phyloP scores from a whole-genome alignment of 2,329 filamentous ascomycete genomes.

The Torrubiella hemipterigena region DNA sequence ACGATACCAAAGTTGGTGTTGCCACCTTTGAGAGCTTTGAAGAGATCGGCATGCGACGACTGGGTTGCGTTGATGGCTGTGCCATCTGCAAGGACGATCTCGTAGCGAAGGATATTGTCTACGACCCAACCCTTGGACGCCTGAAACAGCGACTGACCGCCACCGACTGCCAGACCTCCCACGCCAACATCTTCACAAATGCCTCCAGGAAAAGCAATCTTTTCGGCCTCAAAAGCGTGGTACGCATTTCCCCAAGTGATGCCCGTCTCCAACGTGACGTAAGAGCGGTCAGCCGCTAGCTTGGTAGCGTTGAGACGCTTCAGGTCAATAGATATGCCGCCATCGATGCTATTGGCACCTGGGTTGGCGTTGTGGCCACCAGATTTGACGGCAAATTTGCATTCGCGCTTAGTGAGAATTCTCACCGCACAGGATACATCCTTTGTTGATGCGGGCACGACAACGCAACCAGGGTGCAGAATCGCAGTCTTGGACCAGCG shows the following conservation, averaged over 20 bases:
- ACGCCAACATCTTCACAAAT: constrained; percentile 28
- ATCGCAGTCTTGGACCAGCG: constrained; percentile 6
- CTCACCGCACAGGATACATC: constrained; percentile 6
- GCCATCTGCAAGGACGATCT: constrained; percentile 26
- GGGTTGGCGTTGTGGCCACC: constrained; percentile 35
- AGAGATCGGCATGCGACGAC: constrained; percentile 21
- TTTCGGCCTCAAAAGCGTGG: constrained; percentile 20
- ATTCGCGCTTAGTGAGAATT: constrained; percentile 5
- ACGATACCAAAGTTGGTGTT: constrained; percentile 27
- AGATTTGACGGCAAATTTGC: constrained; percentile 31
- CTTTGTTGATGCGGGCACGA: constrained; percentile 1
- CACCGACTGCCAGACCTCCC: constrained; percentile 29
- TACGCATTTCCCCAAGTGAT: constrained; percentile 30
- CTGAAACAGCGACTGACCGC: constrained; percentile 33
- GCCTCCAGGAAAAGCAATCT: constrained; percentile 25
- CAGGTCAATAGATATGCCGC: constrained; percentile 26
- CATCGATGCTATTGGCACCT: constrained; percentile 25
- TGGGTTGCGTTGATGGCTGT: constrained; percentile 21
- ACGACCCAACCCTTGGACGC: constrained; percentile 1
- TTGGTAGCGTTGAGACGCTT: constrained; percentile 21
- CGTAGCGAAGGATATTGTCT: constrained; percentile 22
- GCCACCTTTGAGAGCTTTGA: constrained; percentile 28
- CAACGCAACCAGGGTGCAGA: constrained; percentile 6
- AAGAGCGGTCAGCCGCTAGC: constrained; percentile 17
- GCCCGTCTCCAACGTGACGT: constrained; percentile 27